phyloP scores from a whole-genome alignment of 805 yeast genomes.

The Torulaspora gathmanii region DNA sequence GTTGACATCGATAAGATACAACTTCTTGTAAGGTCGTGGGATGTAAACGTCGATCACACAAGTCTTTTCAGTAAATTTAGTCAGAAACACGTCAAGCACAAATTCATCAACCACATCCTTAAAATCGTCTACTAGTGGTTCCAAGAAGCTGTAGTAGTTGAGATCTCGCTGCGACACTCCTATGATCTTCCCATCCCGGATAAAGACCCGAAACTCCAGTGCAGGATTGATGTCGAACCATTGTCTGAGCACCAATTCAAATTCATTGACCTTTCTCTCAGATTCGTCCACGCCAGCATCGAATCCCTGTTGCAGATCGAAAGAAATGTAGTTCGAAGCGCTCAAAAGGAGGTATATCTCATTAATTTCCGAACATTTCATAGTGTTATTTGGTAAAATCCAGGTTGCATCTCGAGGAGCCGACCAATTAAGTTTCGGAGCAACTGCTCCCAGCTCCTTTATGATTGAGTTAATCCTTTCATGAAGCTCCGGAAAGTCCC shows the following conservation, averaged over 20 bases:
- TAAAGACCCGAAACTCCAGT: constrained; percentile 84
- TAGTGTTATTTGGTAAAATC: constrained; percentile 75
- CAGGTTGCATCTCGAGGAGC: constrained; percentile 93
- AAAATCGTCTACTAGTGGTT: constrained; percentile 46
- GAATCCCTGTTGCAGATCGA: constrained; percentile 74
- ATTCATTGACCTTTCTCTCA: constrained; percentile 33
- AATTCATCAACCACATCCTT: constrained; percentile 49
- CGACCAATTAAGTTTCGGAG: constrained; percentile 95
- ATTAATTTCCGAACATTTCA: constrained; percentile 62
- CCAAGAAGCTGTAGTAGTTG: constrained; percentile 71
- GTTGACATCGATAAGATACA: constrained; percentile 77
- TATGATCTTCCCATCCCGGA: constrained; percentile 54
- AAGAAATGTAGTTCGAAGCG: constrained; percentile 81
- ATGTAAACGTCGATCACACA: constrained; percentile 79
- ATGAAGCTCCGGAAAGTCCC: constrained; percentile 58
- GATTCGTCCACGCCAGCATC: constrained; percentile 44
- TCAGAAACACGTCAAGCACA: constrained; percentile 44
- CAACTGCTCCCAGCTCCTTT: constrained; percentile 50
- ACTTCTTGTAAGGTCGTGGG: constrained; percentile 64
- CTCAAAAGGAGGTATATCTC: constrained; percentile 80
- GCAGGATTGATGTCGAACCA: constrained; percentile 88
- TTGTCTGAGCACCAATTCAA: constrained; percentile 70
- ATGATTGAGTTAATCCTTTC: constrained; percentile 45
- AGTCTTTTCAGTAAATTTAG: constrained; percentile 48
- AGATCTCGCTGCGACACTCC: constrained; percentile 85